Conservation (phyloP, 1,284 basidiomycete species). For the Mycena sp. region DNA sequence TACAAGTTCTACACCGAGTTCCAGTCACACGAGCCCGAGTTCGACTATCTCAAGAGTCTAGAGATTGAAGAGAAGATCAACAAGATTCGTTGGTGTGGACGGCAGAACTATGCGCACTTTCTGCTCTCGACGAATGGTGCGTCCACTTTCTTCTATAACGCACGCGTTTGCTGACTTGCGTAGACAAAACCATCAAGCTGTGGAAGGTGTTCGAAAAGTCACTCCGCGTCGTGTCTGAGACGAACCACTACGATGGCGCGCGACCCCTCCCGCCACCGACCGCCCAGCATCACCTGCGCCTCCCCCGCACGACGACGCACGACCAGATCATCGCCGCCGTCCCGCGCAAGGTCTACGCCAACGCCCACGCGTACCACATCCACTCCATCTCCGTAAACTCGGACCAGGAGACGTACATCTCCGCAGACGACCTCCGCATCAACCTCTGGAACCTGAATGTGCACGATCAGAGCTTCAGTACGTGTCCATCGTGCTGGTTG, state of each 20-base stretch:
- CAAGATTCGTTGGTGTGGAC: slow-evolving; percentile 99
- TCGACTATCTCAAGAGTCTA: slow-evolving; percentile 99
- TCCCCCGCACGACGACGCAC: slow-evolving; percentile 91
- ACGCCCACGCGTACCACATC: slow-evolving; percentile 99
- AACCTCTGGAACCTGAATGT: slow-evolving; percentile 99
- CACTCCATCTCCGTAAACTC: slow-evolving; percentile 99
- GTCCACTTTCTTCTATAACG: slow-evolving; percentile 46
- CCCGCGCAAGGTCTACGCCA: slow-evolving; percentile 96
- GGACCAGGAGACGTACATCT: slow-evolving; percentile 99
- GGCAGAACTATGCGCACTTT: slow-evolving; percentile 97
- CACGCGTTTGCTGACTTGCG: not conserved
- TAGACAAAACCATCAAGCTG: slow-evolving; percentile 99
- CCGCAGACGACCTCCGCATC: slow-evolving; percentile 95
- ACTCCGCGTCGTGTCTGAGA: slow-evolving; percentile 94
- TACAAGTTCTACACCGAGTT: slow-evolving; percentile 99
- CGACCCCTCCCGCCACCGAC: slow-evolving; percentile 69
- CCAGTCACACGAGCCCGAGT: slow-evolving; percentile 99
- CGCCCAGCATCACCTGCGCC: slow-evolving; percentile 66
- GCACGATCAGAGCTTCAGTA: slow-evolving; percentile 98
- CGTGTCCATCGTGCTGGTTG: slow-evolving; percentile 46
- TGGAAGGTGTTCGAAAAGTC: slow-evolving; percentile 99
- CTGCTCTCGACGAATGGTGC: slow-evolving; percentile 95
- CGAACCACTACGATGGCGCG: slow-evolving; percentile 90
- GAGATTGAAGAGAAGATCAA: slow-evolving; percentile 99
- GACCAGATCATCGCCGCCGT: slow-evolving; percentile 99